Conservation (phyloP, 1,139 yeast species). For the Blastobotrys persicus region DNA sequence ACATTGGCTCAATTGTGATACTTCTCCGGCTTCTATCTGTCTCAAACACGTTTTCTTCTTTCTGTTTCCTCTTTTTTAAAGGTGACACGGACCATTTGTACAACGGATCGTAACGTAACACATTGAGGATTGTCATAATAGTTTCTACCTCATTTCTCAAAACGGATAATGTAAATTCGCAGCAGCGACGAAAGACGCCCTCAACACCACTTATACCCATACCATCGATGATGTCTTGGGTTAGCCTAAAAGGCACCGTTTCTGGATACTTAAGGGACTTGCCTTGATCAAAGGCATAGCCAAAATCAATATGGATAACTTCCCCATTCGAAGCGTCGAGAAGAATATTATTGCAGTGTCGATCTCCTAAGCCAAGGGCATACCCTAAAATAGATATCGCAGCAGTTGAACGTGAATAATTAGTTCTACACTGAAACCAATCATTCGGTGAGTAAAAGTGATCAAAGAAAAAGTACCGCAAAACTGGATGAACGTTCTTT, state of each 20-base stretch:
- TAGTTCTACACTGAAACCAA: slow-evolving; percentile 69
- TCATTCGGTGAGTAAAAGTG: slow-evolving; percentile 52
- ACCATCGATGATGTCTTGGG: slow-evolving; percentile 90
- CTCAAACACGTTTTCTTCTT: slow-evolving; percentile 35
- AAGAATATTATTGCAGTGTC: slow-evolving; percentile 88
- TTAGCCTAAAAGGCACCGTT: slow-evolving; percentile 85
- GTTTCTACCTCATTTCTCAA: slow-evolving; percentile 64
- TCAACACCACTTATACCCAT: slow-evolving; percentile 80
- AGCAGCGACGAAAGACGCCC: slow-evolving; percentile 69
- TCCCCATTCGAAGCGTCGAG: slow-evolving; percentile 81
- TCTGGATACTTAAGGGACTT: slow-evolving; percentile 82
- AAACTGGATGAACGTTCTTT: slow-evolving; percentile 58
- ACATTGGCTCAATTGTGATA: slow-evolving; percentile 6
- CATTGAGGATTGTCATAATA: slow-evolving; percentile 79
- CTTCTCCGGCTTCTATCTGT: background rate
- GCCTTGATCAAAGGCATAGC: slow-evolving; percentile 91
- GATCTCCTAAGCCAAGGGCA: slow-evolving; percentile 87
- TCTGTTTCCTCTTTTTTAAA: slow-evolving; percentile 49
- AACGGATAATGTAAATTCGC: slow-evolving; percentile 72
- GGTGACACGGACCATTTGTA: slow-evolving; percentile 89
- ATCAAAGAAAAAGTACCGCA: slow-evolving; percentile 68
- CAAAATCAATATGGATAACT: slow-evolving; percentile 92
- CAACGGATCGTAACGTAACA: slow-evolving; percentile 86
- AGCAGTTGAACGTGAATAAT: slow-evolving; percentile 78
- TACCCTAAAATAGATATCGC: slow-evolving; percentile 84